Percentiles rank a stretch among this genome's conserved stretches.
Conservation (phyloP, 805 yeast species). For the Pichia eremophila region DNA sequence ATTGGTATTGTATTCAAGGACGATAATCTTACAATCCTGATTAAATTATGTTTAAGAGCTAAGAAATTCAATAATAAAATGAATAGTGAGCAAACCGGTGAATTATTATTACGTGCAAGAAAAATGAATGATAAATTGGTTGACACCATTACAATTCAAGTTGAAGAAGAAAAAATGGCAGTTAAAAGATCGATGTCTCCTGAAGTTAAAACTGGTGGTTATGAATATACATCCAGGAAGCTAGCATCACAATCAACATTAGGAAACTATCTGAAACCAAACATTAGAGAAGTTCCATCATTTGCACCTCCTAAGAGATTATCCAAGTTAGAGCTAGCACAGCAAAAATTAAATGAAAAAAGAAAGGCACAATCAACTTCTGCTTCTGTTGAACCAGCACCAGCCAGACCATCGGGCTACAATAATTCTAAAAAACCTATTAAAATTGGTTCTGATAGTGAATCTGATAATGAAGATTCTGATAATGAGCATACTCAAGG, state of each 20-base stretch:
- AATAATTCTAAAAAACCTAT: conserved; percentile 22
- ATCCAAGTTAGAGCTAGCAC: conserved; percentile 20
- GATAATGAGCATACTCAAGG: conserved; percentile 30
- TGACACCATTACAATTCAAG: conserved; percentile 37
- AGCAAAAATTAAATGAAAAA: conserved; percentile 18
- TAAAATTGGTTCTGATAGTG: conserved; percentile 17
- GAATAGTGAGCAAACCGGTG: conserved; percentile 54
- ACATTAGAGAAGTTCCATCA: not conserved
- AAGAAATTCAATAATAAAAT: conserved; percentile 63
- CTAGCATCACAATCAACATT: conserved; percentile 9
- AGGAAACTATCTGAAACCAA: conserved; percentile 4
- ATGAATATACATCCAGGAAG: conserved; percentile 7
- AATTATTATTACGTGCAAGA: conserved; percentile 53
- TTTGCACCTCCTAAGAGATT: conserved; percentile 17
- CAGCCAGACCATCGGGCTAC: conserved; percentile 47
- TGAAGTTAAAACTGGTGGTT: conserved; percentile 1
- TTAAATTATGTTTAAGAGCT: conserved; percentile 56
- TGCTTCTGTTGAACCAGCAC: conserved; percentile 29
- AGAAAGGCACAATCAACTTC: not conserved
- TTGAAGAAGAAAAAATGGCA: conserved; percentile 26
- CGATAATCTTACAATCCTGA: conserved; percentile 41
- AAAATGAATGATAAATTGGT: conserved; percentile 46
- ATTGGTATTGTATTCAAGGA: conserved; percentile 44
- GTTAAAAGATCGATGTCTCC: conserved; percentile 1
- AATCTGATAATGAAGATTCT: conserved; percentile 31